phyloP scores from a whole-genome alignment of 208 protist species.

The Trichomonas gallinae region DNA sequence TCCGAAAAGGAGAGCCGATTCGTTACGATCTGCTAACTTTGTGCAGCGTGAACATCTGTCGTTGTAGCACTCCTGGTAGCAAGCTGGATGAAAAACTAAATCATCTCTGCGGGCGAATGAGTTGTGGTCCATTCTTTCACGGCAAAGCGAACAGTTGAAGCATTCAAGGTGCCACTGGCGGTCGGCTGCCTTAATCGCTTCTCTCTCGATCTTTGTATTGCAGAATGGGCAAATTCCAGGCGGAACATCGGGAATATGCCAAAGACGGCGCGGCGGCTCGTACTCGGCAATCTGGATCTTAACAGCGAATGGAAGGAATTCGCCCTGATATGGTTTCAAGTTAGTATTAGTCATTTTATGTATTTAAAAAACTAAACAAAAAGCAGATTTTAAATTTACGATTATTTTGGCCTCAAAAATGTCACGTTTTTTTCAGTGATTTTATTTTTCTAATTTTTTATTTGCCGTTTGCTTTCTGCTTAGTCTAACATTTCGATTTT shows the following conservation, averaged over 20 bases:
- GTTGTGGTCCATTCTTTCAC: neutral
- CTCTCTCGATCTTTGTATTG: neutral
- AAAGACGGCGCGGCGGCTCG: neutral
- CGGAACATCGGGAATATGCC: neutral
- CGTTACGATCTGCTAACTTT: neutral
- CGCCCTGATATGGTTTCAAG: neutral
- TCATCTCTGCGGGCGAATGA: neutral
- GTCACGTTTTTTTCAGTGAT: too few relatives aligned
- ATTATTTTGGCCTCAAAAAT: too few relatives aligned
- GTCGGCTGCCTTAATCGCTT: neutral
- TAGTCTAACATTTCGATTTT: too few relatives aligned
- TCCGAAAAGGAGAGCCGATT: neutral
- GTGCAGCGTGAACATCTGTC: neutral
- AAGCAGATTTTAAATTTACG: too few relatives aligned
- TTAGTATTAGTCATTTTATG: too few relatives aligned
- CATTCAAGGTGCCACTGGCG: neutral
- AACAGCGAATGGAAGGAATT: neutral
- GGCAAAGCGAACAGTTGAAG: neutral
- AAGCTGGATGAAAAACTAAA: neutral
- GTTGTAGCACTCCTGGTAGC: neutral
- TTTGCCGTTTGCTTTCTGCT: too few relatives aligned
- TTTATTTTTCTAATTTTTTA: too few relatives aligned
- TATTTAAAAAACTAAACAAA: too few relatives aligned
- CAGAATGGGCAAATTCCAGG: neutral
- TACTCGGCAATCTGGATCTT: neutral